Evolutionary conservation across 768 basidiomycete species (phyloP), one percentile per base, ranked within the genome.

Genomic region (Leccinum barrowsii): DNA sequence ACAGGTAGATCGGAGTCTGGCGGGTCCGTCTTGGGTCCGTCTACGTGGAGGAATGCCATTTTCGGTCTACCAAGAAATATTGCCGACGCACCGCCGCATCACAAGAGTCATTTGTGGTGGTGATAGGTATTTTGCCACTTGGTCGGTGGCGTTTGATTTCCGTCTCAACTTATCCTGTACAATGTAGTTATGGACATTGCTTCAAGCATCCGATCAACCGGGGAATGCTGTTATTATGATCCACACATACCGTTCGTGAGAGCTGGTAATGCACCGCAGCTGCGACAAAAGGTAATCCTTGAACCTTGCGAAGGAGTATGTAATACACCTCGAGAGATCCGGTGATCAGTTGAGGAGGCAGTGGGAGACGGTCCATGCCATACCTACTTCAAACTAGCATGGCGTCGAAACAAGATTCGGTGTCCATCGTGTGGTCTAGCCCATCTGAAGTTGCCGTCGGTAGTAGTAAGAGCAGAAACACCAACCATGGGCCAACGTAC

Each of bases 1-100:
- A 34, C 32, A 98, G n/a, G 85, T 85, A 37, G 98, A 79, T 28
- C 97, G 85, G 58, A 87, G 66, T 97, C 85, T 2, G 97, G 97
- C 7, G 98, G 94, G 65, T 98, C 98, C n/a, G 97, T 98, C 93
- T 95, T 7, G 98, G 94, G 65, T 99, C 98, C n/a, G 97, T 98
- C 93, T 95, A 57, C 17, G 17, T 17, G 35, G 35, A 35, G 35
- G 32, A 10, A 26, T 3, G 55, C 34, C 61, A 56, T 54, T 57
- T 17, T 28, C 57, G 48, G 34, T 53, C 44, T 59, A 52, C 10
- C 50, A 30, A 63, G 50, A 11, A 11, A 30, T 59, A 46, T 28
- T 57, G 46, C 51, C 46, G 26, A 28, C 12, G 24, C 28, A 30
- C 30, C 42, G 26, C 12, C 21, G 47, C 53, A 10, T 32, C 30